Evolutionary conservation across 352 stramenopile species (phyloP), one percentile per base, ranked within the genome.

Genomic region (Globisporangium splendens): DNA sequence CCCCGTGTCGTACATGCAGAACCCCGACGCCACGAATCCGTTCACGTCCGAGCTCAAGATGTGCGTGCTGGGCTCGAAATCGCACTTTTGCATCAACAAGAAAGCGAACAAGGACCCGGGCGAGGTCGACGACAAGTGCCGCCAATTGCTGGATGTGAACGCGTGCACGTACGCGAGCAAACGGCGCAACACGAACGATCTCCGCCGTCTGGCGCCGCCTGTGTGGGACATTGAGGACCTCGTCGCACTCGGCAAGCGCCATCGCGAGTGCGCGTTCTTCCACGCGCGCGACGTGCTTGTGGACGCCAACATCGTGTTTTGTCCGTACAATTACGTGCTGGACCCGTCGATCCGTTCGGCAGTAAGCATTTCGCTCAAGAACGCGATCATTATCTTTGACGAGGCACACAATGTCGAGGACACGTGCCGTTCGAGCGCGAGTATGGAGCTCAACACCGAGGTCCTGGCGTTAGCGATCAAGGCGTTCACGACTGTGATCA

Each of bases 361-460:
- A 2, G 73, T 93, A 0, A 68, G 66, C 2, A 92, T 96, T 52
- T 77, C 64, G n/a, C 68, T 94, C 0, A 80, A 89, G 46, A 68
- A 90, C 54, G 63, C 83, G 3, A 91, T 96, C 44, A 64, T 96
- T 21, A 74, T 96, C 31, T 69, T 96, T 43, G 87, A 96, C 39
- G 87, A 96, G 54, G 87, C 86, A 2, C 87, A 96, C 60, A 96
- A 96, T 46, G 83, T 95, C 31, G 87, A 96, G 62, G 86, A 95
- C 56, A 92, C 86, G 18, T 95, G 83, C 38, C 85, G 85, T 12
- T 85, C 79, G 13, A 82, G 78, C 46, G 86, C 86, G 17, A 94
- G 83, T 56, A 60, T 89, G 13, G 86, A 96, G 59, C 57, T 96
- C 17, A 91, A 70, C 13, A 69, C 56, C 0, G 72, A 90, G 8